Evolutionary conservation across 1,284 basidiomycete species (phyloP), one percentile per base, ranked within the genome.

Genomic region (Cutaneotrichosporon spelunceum): DNA sequence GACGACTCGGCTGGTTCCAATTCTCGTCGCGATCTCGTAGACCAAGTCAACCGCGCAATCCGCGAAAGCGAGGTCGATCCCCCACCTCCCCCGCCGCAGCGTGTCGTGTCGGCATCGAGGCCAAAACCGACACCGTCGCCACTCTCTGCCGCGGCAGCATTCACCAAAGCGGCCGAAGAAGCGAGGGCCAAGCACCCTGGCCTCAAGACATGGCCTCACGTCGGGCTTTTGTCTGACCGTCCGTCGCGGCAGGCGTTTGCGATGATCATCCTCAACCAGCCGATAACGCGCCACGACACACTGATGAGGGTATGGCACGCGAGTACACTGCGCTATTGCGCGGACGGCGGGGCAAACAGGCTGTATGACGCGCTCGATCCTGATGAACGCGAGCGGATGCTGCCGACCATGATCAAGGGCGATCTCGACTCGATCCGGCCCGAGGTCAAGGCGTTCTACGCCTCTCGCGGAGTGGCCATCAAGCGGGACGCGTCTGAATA

Each of bases 291-390:
- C 19, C 67, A 78, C 13, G 70, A 80, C 14, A 82, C 93, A 42
- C 82, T 95, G 52, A 71, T 80, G 16, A 83, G 83, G 11, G 77
- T 93, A 4, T 96, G 93, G 93, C 71, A 78, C 7, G 80, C 86
- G 4, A 84, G 85, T 27, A 56, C 63, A 11, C 63, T 79, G 59
- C 70, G 80, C 16, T 69, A 81, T 34, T 99, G 94, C 75, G 95
- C 95, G 0, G 95, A 98, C 72, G 95, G 95, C 19, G 95, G 93
- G 48, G 91, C 91, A 2, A 99, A 99, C 77, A 83, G 91, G 23
- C 81, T 98, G 24, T 84, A 87, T 68, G 91, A 95, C 70, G 70
- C 16, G 78, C 89, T 62, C 64, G 66, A 70, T n/a, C 73, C 72
- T 11, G 68, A 76, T 34, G 73, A 74, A 54, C 57, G 66, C 42